phyloP scores from a whole-genome alignment of 106 monocot genomes.

The Triglochin maritima region DNA sequence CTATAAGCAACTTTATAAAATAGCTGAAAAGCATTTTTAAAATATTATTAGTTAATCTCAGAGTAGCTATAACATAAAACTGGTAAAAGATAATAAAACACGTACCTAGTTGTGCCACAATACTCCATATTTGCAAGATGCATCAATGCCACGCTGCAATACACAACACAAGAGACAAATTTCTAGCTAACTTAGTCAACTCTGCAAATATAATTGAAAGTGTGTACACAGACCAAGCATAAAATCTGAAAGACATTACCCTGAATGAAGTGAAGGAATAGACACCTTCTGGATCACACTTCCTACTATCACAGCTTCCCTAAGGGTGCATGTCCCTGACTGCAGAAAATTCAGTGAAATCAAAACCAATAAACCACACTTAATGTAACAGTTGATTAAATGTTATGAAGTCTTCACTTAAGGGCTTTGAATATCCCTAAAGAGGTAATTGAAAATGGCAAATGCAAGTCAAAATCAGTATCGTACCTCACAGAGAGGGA shows the following conservation, averaged over 20 bases:
- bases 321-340: constrained; percentile 27
- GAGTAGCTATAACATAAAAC: background rate
- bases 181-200: background rate
- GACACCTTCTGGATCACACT: constrained; percentile 25
- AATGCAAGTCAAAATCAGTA: background rate
- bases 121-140: constrained; percentile 32
- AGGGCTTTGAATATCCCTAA: too few relatives aligned
- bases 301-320: constrained; percentile 28
- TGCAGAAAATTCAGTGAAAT: constrained; percentile 1
- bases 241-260: constrained; percentile 5
- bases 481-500: constrained; percentile 85
- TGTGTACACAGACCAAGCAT: background rate
- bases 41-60: too few relatives aligned
- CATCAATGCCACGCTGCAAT: constrained; percentile 22
- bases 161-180: background rate
- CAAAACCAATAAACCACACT: background rate
- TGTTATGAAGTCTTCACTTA: too few relatives aligned
- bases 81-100: background rate
- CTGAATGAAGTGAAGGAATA: constrained; percentile 25
- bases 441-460: too few relatives aligned
- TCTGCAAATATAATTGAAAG: background rate
- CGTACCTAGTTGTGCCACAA: constrained; percentile 30
- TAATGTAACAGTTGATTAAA: background rate
- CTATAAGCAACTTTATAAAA: constrained; percentile 24
- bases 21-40: constrained; percentile 8